phyloP scores from a whole-genome alignment of 2,329 filamentous ascomycete species.

The Blastomyces gilchristii region DNA sequence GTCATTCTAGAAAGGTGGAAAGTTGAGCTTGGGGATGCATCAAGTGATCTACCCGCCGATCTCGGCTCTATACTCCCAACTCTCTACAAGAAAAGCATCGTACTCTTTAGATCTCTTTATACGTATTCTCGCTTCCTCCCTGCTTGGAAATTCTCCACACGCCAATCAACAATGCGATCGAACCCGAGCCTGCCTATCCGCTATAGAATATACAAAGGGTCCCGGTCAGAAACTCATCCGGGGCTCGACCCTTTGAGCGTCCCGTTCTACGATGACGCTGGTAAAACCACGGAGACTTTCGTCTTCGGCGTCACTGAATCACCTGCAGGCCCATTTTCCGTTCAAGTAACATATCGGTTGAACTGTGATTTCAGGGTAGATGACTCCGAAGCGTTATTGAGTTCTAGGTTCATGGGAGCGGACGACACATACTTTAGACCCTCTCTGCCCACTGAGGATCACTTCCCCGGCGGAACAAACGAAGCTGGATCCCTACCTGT shows the following conservation, averaged over 20 bases:
- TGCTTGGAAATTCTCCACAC: conserved; percentile 73
- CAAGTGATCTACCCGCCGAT: conserved; percentile 45
- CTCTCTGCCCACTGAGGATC: conserved; percentile 52
- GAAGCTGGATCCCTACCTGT: conserved; percentile 70
- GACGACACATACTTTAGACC: conserved; percentile 82
- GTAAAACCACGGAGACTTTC: conserved; percentile 61
- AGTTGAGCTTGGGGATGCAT: conserved; percentile 62
- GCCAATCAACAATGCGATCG: conserved; percentile 57
- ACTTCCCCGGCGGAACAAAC: conserved; percentile 23
- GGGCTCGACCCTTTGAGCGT: conserved; percentile 59
- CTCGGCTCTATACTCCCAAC: conserved; percentile 59
- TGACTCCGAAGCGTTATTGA: conserved; percentile 79
- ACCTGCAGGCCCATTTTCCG: conserved; percentile 71
- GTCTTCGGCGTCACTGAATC: conserved; percentile 76
- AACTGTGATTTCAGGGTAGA: conserved; percentile 88
- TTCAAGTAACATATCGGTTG: conserved; percentile 72
- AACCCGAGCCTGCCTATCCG: conserved; percentile 58
- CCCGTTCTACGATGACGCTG: conserved; percentile 55
- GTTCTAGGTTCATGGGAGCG: conserved; percentile 84
- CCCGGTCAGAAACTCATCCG: conserved; percentile 38
- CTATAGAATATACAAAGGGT: conserved; percentile 64
- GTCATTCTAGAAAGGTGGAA: conserved; percentile 87
- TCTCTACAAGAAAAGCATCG: conserved; percentile 94
- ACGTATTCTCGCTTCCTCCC: conserved; percentile 73
- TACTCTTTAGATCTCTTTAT: conserved; percentile 84